Evolutionary conservation across 345 rosid genomes (phyloP).

Genomic region (Combretum micranthum): DNA sequence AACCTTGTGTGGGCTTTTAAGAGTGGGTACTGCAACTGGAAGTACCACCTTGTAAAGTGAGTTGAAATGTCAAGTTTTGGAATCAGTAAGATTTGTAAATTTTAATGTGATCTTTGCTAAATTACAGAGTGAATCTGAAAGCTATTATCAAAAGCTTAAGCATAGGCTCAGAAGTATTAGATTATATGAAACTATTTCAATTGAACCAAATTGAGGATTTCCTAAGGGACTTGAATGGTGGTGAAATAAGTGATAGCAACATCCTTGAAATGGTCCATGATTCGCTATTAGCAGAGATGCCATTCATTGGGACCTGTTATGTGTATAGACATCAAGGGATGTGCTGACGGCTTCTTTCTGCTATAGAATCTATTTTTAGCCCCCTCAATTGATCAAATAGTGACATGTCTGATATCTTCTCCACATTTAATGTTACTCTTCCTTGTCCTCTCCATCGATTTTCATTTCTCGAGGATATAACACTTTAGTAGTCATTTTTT

Average conservation of each 20-base stretch:
- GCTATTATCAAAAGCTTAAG: slow-evolving; percentile 43
- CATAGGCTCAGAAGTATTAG: slow-evolving; percentile 40
- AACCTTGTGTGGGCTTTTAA: slow-evolving; percentile 51
- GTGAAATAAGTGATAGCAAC: slow-evolving; percentile 37
- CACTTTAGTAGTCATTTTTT: too few relatives aligned
- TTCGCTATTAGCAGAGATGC: too few relatives aligned
- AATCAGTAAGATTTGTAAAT: slow-evolving; percentile 58
- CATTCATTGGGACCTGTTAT: too few relatives aligned
- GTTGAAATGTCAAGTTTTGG: slow-evolving; percentile 45
- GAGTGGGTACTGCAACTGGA: slow-evolving; percentile 33
- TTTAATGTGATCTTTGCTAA: slow-evolving; percentile 66
- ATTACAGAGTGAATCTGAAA: slow-evolving; percentile 66
- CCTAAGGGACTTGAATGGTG: slow-evolving; percentile 46
- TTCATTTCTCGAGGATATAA: too few relatives aligned
- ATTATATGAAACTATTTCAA: slow-evolving; percentile 57
- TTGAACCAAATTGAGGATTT: slow-evolving; percentile 77
- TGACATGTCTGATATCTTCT: too few relatives aligned
- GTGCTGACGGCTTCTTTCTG: too few relatives aligned
- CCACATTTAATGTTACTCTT: too few relatives aligned
- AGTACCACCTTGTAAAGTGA: slow-evolving; percentile 34
- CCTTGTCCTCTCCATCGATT: too few relatives aligned
- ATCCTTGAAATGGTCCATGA: slow-evolving; percentile 72
- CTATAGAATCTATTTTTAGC: too few relatives aligned
- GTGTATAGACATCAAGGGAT: too few relatives aligned
- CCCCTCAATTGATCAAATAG: too few relatives aligned